A percentile compares a stretch with the other conserved stretches of the same genome.
phyloP scores from a whole-genome alignment of 805 yeast genomes.

The Saccharomycopsis fodiens region DNA sequence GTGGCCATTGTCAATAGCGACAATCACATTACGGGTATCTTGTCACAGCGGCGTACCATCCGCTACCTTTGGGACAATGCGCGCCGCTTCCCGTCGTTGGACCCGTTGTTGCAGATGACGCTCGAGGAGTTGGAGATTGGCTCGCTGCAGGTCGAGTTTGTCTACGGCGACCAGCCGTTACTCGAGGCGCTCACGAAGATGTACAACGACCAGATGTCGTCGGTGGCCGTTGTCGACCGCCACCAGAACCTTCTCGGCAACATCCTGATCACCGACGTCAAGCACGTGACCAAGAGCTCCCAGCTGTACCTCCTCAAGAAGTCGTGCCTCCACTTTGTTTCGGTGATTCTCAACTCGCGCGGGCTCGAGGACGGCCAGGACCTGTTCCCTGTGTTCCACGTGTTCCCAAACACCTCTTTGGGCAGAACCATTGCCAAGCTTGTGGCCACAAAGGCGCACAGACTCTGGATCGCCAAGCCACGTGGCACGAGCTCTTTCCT shows the following conservation, averaged over 20 bases:
- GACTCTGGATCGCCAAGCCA: conserved; percentile 77
- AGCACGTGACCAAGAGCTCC: conserved; percentile 78
- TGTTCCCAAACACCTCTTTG: conserved; percentile 66
- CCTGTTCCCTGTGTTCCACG: conserved; percentile 94
- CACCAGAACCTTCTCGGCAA: conserved; percentile 75
- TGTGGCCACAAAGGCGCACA: conserved; percentile 90
- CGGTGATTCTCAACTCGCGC: conserved; percentile 76
- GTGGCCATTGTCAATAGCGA: conserved; percentile 64
- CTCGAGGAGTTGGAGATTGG: conserved; percentile 75
- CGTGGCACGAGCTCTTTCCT: conserved; percentile 23
- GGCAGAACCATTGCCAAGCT: conserved; percentile 89
- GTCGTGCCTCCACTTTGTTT: conserved; percentile 80
- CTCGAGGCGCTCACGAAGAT: conserved; percentile 81
- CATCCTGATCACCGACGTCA: conserved; percentile 90
- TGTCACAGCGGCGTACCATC: conserved; percentile 85
- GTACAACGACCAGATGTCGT: conserved; percentile 78
- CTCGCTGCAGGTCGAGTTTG: conserved; percentile 58
- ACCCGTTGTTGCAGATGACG: conserved; percentile 60
- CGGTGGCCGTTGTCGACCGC: conserved; percentile 87
- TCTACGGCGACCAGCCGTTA: conserved; percentile 79
- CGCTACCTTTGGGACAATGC: conserved; percentile 90
- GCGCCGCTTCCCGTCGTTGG: conserved; percentile 74
- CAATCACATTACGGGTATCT: conserved; percentile 64
- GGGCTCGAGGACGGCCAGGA: conserved; percentile 94
- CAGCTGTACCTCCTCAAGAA: conserved; percentile 77